Conservation (phyloP, 2,329 filamentous ascomycete genomes). For the Venturia carpophila region DNA sequence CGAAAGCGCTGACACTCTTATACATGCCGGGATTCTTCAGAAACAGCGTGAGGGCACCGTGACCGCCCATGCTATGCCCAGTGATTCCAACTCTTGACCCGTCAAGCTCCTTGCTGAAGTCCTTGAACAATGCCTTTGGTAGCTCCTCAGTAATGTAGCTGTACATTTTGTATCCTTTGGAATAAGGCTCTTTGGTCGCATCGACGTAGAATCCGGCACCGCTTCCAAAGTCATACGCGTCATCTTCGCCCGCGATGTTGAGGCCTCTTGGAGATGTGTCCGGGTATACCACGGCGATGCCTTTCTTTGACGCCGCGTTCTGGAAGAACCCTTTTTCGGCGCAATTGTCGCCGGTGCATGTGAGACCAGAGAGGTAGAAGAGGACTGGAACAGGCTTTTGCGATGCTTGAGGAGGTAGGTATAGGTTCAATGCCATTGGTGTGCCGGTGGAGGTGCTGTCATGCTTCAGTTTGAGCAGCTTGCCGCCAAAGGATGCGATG, state of each 20-base stretch:
- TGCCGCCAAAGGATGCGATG: slow-evolving; percentile 87
- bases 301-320: slow-evolving; percentile 65
- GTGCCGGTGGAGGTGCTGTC: slow-evolving; percentile 69
- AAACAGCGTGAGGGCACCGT: slow-evolving; percentile 87
- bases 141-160: slow-evolving; percentile 84
- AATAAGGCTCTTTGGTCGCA: slow-evolving; percentile 67
- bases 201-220: slow-evolving; percentile 95
- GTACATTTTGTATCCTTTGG: slow-evolving; percentile 85
- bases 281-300: slow-evolving; percentile 88
- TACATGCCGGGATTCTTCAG: slow-evolving; percentile 87
- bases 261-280: slow-evolving; percentile 89
- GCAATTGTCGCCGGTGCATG: slow-evolving; percentile 81
- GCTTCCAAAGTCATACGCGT: slow-evolving; percentile 82
- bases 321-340: slow-evolving; percentile 85
- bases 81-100: slow-evolving; percentile 66
- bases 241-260: slow-evolving; percentile 74
- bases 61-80: slow-evolving; percentile 95
- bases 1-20: slow-evolving; percentile 81
- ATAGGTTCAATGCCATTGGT: slow-evolving; percentile 89
- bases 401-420: slow-evolving; percentile 67
- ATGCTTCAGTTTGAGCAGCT: slow-evolving; percentile 90
- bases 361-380: slow-evolving; percentile 88
- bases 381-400: slow-evolving; percentile 69
- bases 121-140: slow-evolving; percentile 64
- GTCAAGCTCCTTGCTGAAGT: slow-evolving; percentile 65